Base-by-base conservation (phyloP, 768 basidiomycete genomes). In the Macrolepiota dolichaula region DNA sequence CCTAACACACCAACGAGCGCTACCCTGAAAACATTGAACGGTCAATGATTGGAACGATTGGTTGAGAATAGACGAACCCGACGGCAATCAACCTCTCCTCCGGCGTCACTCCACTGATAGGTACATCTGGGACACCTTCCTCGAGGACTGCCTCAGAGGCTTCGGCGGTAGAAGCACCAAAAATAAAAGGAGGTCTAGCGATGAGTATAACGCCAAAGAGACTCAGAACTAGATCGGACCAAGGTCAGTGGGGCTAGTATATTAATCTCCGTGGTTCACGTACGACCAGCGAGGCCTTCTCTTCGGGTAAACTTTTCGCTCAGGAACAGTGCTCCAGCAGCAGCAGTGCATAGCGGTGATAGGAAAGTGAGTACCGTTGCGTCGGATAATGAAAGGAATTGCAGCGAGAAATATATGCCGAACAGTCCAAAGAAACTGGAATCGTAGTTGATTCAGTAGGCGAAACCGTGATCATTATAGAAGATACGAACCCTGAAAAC, bases 141-240 rank as follows among this genome's bases (percentile, higher is more conserved):
- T 12, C 42, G 19, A 4, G 29, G 42, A 7, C 52, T 6, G 22
- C 29, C 3, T 50, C 49, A 10, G 49, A 25, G 32, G 1, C 25
- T 9, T 19, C 19, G 32, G 49, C 17, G 13, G 13, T 29, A 19
- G 35, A 10, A 9, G 63, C 57, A 2, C 87, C 88, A 66, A 97
- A 96, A 5, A 97, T 65, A 54, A 86, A 85, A 0, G 80, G 74
- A 0, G 94, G 94, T 37, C 92, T 79, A 11, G 93, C 91, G 52
- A 97, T 92, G 7, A 94, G 77, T 13, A 95, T 70, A 9, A 94
- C 92, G 0, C 94, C 94, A 9, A 82, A 46, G 32, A 96, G 78
- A 70, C 91, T 88, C 51, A 81, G 79, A 9, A 88, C 84, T 83
- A 66, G 4, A 7, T 32, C 7, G 4, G 19, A 19, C 40, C 2